Base-by-base conservation (phyloP, 106 monocot genomes). In the Alisma plantagoaquatica region DNA sequence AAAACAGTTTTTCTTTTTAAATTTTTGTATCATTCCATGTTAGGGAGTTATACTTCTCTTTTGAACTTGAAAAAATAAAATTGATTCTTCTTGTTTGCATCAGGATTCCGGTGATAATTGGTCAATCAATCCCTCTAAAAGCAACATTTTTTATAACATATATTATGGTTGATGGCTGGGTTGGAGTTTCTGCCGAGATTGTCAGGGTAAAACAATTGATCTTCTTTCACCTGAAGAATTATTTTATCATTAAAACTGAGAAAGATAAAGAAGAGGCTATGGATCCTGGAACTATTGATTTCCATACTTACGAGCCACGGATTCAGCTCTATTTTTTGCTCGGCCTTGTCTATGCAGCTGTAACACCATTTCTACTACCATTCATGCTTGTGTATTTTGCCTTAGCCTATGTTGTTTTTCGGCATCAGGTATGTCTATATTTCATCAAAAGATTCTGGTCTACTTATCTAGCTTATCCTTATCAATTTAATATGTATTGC, bases 101-200 rank as follows among this genome's bases (percentile, higher is more conserved):
- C 80, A 86, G 86, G 52, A 70, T 81, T 46, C 81, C 86, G 23
- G 62, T 38, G 46, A 87, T 81, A 27, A 81, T 87, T 28, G 86
- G 86, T 43, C 29, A 60, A 46, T 63, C 86, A n/a, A 81, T 87
- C 61, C 86, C 86, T 45, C 66, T 77, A 72, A 87, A 81, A 74
- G 86, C 81, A 48, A 77, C 86, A 52, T 87, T 87, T 54, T 87
- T 87, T 43, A 87, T 87, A 60, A 81, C 86, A 21, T 87, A 62
- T 57, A 72, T 87, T 31, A 87, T 87, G 86, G 74, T 77, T 71
- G 86, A 87, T 69, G 86, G 86, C 6, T 87, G 86, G 86, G 70
- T 81, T 65, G 80, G 86, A 55, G 32, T 81, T 62, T 77, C 86
- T 18, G 74, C 67, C 22, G 86, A 87, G 24, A 80, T 87, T 68